Evolutionary conservation across 2,329 filamentous ascomycete species (phyloP).

Genomic region (Xylaria sp.): DNA sequence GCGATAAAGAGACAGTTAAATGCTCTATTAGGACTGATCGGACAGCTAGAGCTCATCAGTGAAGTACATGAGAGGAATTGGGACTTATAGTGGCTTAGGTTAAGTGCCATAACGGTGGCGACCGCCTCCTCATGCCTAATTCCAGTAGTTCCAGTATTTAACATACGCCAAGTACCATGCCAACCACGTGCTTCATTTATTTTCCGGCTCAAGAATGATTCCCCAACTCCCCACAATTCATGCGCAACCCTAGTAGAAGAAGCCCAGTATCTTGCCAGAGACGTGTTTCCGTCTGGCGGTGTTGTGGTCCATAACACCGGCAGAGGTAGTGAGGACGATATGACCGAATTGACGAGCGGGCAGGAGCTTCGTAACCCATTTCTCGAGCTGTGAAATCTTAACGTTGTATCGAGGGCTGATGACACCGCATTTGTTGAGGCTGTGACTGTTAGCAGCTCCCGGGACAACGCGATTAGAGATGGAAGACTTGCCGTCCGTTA

Average conservation of each 20-base stretch:
- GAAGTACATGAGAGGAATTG: constrained; percentile 23
- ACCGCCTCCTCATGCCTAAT: constrained; percentile 26
- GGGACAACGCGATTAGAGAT: too few relatives aligned
- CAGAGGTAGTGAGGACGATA: constrained; percentile 33
- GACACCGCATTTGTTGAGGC: constrained; percentile 34
- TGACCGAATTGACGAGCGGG: constrained; percentile 34
- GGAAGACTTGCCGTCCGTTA: constrained; percentile 24
- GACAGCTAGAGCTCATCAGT: constrained; percentile 25
- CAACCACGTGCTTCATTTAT: constrained; percentile 15
- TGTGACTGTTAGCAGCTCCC: constrained; percentile 14
- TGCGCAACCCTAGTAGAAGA: constrained; percentile 29
- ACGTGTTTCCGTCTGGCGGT: constrained; percentile 33
- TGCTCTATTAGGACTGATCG: constrained; percentile 28
- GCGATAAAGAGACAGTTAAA: constrained; percentile 7
- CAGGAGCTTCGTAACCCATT: constrained; percentile 31
- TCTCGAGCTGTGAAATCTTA: constrained; percentile 30
- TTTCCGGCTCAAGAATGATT: constrained; percentile 25
- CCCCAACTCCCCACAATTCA: constrained; percentile 26
- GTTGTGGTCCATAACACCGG: constrained; percentile 33
- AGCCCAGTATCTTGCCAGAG: constrained; percentile 31
- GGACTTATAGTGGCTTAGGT: constrained; percentile 17
- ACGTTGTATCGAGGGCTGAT: constrained; percentile 34
- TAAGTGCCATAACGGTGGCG: constrained; percentile 8
- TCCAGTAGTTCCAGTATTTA: constrained; percentile 24
- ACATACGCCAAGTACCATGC: constrained; percentile 25